phyloP scores from a whole-genome alignment of 2,329 filamentous ascomycete genomes.

The Alternaria sp. region DNA sequence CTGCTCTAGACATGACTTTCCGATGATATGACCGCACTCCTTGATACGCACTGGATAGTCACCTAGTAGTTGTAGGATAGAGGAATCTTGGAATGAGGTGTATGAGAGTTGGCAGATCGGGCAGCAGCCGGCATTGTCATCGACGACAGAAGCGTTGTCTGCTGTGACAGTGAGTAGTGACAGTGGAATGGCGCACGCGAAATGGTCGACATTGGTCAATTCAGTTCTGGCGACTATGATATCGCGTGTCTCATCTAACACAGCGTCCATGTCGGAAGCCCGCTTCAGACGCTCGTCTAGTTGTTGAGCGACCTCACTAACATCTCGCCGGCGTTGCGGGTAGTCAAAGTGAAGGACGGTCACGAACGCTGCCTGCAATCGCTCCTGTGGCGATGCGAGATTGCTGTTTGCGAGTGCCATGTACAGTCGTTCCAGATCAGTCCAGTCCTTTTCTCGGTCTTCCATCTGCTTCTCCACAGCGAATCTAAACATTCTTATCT shows the following conservation, averaged over 20 bases:
- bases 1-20: conserved; percentile 29
- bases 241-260: conserved; percentile 1
- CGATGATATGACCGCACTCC: conserved; percentile 32
- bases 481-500: conserved; percentile 15
- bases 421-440: conserved; percentile 24
- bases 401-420: conserved; percentile 23
- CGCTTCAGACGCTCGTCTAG: conserved; percentile 2
- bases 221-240: conserved; percentile 4
- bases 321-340: conserved; percentile 3
- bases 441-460: not conserved
- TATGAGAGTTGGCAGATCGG: conserved; percentile 31
- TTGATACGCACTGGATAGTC: conserved; percentile 36
- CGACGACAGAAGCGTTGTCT: not conserved
- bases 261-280: not conserved
- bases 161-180: conserved; percentile 1
- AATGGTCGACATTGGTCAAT: conserved; percentile 17
- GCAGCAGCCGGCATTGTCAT: conserved; percentile 20
- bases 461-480: conserved; percentile 19
- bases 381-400: conserved; percentile 1
- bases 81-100: conserved; percentile 13
- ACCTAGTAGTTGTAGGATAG: conserved; percentile 17
- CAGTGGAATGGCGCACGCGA: conserved; percentile 29
- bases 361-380: conserved; percentile 15
- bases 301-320: not conserved
- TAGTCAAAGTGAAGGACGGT: conserved; percentile 21